Evolutionary conservation across 176 grass and related monocot species (phyloP).

Genomic region (Phyllostachys edulis): DNA sequence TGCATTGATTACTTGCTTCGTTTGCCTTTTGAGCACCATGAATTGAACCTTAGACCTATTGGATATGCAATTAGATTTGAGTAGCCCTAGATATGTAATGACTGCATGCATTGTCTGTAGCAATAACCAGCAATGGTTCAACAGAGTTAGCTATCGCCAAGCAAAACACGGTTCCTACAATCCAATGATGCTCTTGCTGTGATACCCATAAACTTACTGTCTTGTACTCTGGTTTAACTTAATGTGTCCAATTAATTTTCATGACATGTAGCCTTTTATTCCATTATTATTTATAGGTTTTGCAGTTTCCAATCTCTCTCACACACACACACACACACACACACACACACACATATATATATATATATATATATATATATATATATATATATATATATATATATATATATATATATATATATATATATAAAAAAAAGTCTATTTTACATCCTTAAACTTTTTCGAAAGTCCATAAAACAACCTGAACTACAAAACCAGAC

Average conservation of each 20-base stretch:
- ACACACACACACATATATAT: too few species aligned
- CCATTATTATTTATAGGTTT: background rate
- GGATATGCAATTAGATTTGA: background rate
- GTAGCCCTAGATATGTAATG: background rate
- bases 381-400: too few species aligned
- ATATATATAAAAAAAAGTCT: background rate
- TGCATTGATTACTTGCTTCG: background rate
- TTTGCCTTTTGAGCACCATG: background rate
- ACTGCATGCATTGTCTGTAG: background rate
- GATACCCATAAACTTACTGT: background rate
- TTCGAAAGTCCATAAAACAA: too few species aligned
- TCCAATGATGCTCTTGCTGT: background rate
- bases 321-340: too few species aligned
- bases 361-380: too few species aligned
- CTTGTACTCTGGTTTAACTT: background rate
- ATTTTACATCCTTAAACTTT: too few species aligned
- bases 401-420: too few species aligned
- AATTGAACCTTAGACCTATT: background rate
- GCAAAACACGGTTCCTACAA: background rate
- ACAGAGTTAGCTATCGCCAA: background rate
- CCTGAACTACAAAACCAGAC: too few species aligned
- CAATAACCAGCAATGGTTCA: background rate
- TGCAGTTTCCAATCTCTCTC: background rate
- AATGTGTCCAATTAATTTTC: background rate
- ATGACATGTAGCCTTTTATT: background rate